These are phyloP conservation scores for Xylariomycetidae sp. DNA, from an alignment of 2,329 filamentous ascomycete genomes.

Conservation along the genomic window DNA sequence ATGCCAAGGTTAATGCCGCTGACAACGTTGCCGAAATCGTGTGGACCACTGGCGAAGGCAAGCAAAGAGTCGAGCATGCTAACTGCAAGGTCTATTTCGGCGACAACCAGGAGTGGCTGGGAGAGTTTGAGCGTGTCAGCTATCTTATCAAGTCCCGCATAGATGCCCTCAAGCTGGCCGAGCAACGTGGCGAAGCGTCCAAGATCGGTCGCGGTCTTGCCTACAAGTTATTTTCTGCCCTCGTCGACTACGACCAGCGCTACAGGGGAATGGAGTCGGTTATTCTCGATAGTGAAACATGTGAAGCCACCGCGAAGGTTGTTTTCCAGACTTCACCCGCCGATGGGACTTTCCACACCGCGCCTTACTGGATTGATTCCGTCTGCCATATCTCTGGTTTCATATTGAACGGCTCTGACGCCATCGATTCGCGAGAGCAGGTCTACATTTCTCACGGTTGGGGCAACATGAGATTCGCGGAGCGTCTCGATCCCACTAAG, in stretches of 20 bases:
- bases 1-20: slow-evolving; percentile 54
- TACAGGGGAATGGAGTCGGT: slow-evolving; percentile 58
- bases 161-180: slow-evolving; percentile 53
- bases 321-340: slow-evolving; percentile 43
- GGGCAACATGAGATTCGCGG: slow-evolving; percentile 47
- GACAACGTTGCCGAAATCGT: slow-evolving; percentile 49
- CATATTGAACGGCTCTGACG: slow-evolving; percentile 55
- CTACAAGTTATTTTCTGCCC: slow-evolving; percentile 63
- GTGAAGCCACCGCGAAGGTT: slow-evolving; percentile 48
- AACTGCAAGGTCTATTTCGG: slow-evolving; percentile 58
- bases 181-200: slow-evolving; percentile 61
- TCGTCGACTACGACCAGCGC: slow-evolving; percentile 51
- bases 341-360: slow-evolving; percentile 50
- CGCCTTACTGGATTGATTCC: slow-evolving; percentile 56
- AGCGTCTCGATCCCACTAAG: slow-evolving; percentile 40
- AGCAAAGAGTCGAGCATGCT: slow-evolving; percentile 57
- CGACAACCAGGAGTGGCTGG: slow-evolving; percentile 54
- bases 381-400: slow-evolving; percentile 57
- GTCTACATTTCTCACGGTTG: slow-evolving; percentile 59
- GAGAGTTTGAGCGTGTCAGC: slow-evolving; percentile 61
- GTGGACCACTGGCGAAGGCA: slow-evolving; percentile 57
- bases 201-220: slow-evolving; percentile 71
- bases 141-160: slow-evolving; percentile 66
- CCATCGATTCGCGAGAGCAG: slow-evolving; percentile 47
- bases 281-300: slow-evolving; percentile 48